A percentile compares a stretch with the other conserved stretches of the same genome.
These are phyloP conservation scores for Ascoidea asiatica DNA, from an alignment of 805 yeast species.

Conservation along the genomic window DNA sequence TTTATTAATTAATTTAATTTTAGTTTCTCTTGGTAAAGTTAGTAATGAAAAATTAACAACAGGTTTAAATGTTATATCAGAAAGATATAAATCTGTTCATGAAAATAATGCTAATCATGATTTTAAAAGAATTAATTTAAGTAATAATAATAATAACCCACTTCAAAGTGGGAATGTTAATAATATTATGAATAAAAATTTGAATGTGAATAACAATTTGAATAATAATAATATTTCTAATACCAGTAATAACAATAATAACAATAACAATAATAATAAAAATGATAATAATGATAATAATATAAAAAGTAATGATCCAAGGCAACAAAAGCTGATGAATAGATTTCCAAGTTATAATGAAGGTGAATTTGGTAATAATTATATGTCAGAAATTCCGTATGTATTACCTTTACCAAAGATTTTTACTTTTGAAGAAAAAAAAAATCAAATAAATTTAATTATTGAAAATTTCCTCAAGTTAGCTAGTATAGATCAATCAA, in stretches of 20 bases:
- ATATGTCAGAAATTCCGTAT: conserved; percentile 28
- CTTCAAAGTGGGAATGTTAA: background rate
- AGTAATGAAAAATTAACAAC: conserved; percentile 39
- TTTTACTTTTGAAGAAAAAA: conserved; percentile 39
- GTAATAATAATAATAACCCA: background rate
- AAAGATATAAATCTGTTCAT: background rate
- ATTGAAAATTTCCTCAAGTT: conserved; percentile 44
- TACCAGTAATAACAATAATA: background rate
- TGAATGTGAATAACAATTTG: too few relatives aligned
- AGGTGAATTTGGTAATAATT: conserved; percentile 19
- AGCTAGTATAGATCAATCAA: conserved; percentile 20
- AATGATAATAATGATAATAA: too few relatives aligned
- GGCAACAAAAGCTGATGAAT: too few relatives aligned
- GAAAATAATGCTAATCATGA: background rate
- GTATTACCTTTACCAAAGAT: conserved; percentile 45
- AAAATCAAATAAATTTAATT: conserved; percentile 40
- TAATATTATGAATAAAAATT: too few relatives aligned
- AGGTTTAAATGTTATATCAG: conserved; percentile 23
- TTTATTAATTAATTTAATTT: conserved; percentile 49
- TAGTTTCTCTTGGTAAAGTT: conserved; percentile 47
- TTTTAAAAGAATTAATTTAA: too few relatives aligned
- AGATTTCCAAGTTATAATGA: too few relatives aligned
- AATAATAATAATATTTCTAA: too few relatives aligned
- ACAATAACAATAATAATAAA: too few relatives aligned
- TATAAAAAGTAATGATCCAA: too few relatives aligned